A percentile compares a stretch with the other conserved stretches of the same genome.
Conservation (phyloP, 2,329 filamentous ascomycete genomes). For the Trichoderma sp. region DNA sequence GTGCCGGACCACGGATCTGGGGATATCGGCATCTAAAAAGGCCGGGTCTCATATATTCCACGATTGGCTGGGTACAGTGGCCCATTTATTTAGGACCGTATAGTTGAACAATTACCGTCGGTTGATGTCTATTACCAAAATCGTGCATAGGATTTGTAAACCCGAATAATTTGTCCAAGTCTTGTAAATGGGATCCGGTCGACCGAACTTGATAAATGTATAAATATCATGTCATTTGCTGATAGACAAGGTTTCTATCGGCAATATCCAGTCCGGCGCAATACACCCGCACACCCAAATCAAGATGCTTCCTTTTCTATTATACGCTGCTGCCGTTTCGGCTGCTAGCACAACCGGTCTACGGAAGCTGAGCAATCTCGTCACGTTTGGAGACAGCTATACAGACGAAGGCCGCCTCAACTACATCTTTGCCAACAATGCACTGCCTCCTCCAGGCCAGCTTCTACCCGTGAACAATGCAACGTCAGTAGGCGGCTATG, state of each 20-base stretch:
- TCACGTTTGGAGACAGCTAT: constrained; percentile 75
- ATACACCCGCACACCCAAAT: not conserved
- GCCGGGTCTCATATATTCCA: not conserved
- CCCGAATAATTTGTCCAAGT: not conserved
- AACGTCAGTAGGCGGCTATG: constrained; percentile 65
- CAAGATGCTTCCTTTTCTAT: constrained; percentile 1
- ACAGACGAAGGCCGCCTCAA: constrained; percentile 69
- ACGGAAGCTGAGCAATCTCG: constrained; percentile 49
- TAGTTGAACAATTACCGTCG: constrained; percentile 9
- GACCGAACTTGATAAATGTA: not conserved
- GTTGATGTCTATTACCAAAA: not conserved
- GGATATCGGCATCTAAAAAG: constrained; percentile 9
- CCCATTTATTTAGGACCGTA: not conserved
- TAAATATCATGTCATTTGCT: not conserved
- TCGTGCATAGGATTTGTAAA: not conserved
- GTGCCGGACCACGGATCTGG: not conserved
- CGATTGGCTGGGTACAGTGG: not conserved
- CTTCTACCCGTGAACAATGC: constrained; percentile 47
- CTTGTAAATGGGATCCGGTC: not conserved
- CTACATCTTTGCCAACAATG: constrained; percentile 64
- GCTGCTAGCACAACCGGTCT: not conserved
- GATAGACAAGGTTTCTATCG: not conserved
- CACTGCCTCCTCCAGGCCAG: constrained; percentile 62
- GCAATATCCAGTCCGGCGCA: not conserved
- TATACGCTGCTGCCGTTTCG: not conserved